Conservation (phyloP, 805 yeast genomes). For the Suhomyces kilbournensis region DNA sequence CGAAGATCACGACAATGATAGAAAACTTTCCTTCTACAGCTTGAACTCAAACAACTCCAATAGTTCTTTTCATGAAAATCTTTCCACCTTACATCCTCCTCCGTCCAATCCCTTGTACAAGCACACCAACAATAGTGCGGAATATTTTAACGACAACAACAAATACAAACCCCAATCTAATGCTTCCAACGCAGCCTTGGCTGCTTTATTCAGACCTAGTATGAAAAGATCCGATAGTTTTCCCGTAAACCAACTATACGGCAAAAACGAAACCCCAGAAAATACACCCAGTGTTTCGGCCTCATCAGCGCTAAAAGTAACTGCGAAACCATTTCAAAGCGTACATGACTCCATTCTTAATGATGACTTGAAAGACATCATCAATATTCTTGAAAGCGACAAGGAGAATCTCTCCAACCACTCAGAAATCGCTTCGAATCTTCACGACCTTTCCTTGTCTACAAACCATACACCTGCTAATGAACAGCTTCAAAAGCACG, state of each 20-base stretch:
- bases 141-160: slow-evolving; percentile 10
- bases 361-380: slow-evolving; percentile 48
- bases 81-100: slow-evolving; percentile 3
- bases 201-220: slow-evolving; percentile 42
- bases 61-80: not conserved
- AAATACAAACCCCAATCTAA: slow-evolving; percentile 28
- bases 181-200: slow-evolving; percentile 47
- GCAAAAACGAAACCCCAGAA: slow-evolving; percentile 2
- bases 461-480: slow-evolving; percentile 25
- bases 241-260: slow-evolving; percentile 22
- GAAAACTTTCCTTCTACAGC: slow-evolving; percentile 6
- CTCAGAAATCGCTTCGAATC: slow-evolving; percentile 47
- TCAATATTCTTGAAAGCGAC: slow-evolving; percentile 44
- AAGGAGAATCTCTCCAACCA: slow-evolving; percentile 26
- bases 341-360: slow-evolving; percentile 20
- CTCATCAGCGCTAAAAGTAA: not conserved
- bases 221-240: slow-evolving; percentile 36
- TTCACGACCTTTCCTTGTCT: slow-evolving; percentile 55
- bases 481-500: slow-evolving; percentile 28
- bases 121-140: slow-evolving; percentile 17
- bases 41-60: slow-evolving; percentile 8
- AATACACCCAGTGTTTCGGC: not conserved
- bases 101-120: slow-evolving; percentile 8
- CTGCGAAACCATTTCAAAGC: not conserved
- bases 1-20: slow-evolving; percentile 6